Evolutionary conservation across 78 protist species (phyloP), one percentile per base, ranked within the genome.

Genomic region (Parvularia atlantis): DNA sequence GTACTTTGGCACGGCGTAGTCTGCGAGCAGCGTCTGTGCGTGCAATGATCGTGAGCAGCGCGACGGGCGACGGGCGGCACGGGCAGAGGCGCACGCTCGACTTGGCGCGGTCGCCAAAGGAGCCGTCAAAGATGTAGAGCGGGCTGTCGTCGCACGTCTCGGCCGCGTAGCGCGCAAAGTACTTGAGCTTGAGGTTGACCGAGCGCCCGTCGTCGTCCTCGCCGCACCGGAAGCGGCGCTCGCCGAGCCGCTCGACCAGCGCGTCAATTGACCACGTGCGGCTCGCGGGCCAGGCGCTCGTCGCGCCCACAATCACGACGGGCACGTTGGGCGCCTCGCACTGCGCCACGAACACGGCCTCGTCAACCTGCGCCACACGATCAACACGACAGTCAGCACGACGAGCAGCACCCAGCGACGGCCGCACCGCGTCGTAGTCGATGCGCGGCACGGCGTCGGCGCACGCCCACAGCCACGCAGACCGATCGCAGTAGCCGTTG

Each of bases 71-170:
- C n/a, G n/a, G n/a, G n/a, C n/a, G n/a, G n/a, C n/a, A n/a, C n/a
- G n/a, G n/a, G n/a, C n/a, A n/a, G n/a, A n/a, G n/a, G n/a, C n/a
- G n/a, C n/a, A n/a, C n/a, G n/a, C n/a, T n/a, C n/a, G n/a, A n/a
- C 50, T 28, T 50, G 1, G 17, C 30, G 41, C 44, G 35, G 24
- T 69, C 76, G 30, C 69, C 67, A 26, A 84, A 69, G 11, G 60
- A 1, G 28, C 69, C 64, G 54, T 84, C 89, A 53, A 84, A 84
- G 31, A 81, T 31, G 59, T 84, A 84, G 6, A 76, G 71, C n/a
- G 89, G 89, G 24, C 35, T 17, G 36, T 84, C 88, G 58, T 84
- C 88, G 1, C 35, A 7, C n/a, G 7, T 4, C 26, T 7, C 1
- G 46, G 31, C 2, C 46, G 26, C 43, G 33, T 62, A 62, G 6